Percentiles rank a stretch among this genome's conserved stretches.
These are phyloP conservation scores for Globisporangium cylindrosporum DNA, from an alignment of 352 stramenopile genomes.

Conservation along the genomic window DNA sequence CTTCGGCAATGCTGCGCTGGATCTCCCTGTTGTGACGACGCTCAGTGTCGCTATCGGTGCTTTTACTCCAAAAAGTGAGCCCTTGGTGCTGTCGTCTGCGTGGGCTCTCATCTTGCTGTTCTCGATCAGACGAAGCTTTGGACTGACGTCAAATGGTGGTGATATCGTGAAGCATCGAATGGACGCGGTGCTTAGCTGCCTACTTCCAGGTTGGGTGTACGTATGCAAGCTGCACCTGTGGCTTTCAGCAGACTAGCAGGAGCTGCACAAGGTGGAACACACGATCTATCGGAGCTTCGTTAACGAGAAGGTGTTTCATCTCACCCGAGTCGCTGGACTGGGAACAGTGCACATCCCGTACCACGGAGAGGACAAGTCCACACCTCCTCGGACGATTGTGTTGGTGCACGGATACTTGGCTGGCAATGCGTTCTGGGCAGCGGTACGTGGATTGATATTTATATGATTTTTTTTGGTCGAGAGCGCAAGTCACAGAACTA, in stretches of 20 bases:
- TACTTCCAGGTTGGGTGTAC: conserved; percentile 24
- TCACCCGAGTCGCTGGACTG: not conserved
- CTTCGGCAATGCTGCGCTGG: no score
- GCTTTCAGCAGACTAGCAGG: conserved; percentile 6
- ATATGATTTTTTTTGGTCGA: not conserved
- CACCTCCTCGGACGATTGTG: conserved; percentile 13
- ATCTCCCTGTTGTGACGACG: no score
- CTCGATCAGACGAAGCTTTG: not conserved
- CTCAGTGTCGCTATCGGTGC: no score
- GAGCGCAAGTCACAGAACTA: not conserved
- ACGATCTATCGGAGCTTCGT: conserved; percentile 6
- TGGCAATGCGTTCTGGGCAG: conserved; percentile 29
- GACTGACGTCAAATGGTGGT: not conserved
- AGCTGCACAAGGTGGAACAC: conserved; percentile 4
- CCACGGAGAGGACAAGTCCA: not conserved
- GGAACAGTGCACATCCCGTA: conserved; percentile 8
- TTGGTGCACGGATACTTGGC: conserved; percentile 24
- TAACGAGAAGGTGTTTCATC: not conserved
- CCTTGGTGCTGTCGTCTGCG: no score
- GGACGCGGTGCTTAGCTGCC: conserved; percentile 13
- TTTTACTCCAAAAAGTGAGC: no score
- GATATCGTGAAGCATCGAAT: not conserved
- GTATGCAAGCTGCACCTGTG: conserved; percentile 15
- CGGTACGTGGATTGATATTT: conserved; percentile 11
- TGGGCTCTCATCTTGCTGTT: no score